A percentile compares a stretch with the other conserved stretches of the same genome.
phyloP scores from a whole-genome alignment of 2,329 filamentous ascomycete species.

The Fusarium metavorans region DNA sequence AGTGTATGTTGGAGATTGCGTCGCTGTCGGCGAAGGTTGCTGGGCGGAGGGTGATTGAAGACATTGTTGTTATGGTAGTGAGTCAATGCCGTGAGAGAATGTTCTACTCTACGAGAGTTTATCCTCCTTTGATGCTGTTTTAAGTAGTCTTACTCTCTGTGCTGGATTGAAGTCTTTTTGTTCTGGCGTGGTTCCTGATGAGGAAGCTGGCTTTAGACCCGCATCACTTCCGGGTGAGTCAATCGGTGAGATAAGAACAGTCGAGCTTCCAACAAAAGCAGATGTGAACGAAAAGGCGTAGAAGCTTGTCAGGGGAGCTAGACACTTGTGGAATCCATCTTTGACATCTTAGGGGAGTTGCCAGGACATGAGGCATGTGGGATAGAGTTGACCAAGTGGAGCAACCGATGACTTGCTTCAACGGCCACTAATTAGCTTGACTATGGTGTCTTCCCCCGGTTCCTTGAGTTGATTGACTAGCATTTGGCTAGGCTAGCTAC shows the following conservation, averaged over 20 bases:
- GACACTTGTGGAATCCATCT: not conserved
- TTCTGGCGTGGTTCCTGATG: slow-evolving; percentile 21
- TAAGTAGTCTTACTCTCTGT: not conserved
- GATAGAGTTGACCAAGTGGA: not conserved
- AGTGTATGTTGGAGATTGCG: slow-evolving; percentile 34
- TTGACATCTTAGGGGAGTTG: not conserved
- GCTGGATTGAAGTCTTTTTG: not conserved
- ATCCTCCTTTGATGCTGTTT: not conserved
- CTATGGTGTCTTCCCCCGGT: not conserved
- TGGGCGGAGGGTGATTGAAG: slow-evolving; percentile 26
- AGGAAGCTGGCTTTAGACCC: slow-evolving; percentile 28
- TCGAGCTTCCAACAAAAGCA: not conserved
- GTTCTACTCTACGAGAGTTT: no score
- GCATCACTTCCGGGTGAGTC: slow-evolving; percentile 16
- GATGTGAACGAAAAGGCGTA: not conserved
- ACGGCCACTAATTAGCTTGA: not conserved
- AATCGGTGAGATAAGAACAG: slow-evolving; percentile 7
- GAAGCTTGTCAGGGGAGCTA: not conserved
- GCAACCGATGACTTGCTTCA: not conserved
- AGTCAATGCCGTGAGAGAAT: not conserved
- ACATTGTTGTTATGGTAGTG: slow-evolving; percentile 9
- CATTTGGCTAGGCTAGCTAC: not conserved
- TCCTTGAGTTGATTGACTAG: not conserved
- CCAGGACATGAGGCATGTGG: not conserved
- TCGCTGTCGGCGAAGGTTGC: slow-evolving; percentile 32